Percentiles rank a stretch among this genome's conserved stretches.
phyloP scores from a whole-genome alignment of 73 alveolate genomes.

The Paramecium biaurelia region DNA sequence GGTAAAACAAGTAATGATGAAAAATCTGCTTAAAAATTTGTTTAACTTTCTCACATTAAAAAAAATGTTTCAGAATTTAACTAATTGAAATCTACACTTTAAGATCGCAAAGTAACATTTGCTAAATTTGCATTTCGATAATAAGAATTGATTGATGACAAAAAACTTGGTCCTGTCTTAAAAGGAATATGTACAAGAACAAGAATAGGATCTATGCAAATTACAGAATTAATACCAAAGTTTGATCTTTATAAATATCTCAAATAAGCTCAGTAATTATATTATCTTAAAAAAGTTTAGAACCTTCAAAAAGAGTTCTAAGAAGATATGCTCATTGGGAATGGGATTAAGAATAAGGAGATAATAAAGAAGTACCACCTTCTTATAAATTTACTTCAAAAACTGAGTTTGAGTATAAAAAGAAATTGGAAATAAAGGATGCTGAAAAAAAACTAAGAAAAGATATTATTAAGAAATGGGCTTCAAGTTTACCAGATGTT shows the following conservation, averaged over 20 bases:
- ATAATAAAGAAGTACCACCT: slow-evolving; percentile 22
- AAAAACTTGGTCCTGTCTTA: slow-evolving; percentile 24
- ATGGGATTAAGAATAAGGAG: slow-evolving; percentile 36
- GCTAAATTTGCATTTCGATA: slow-evolving; percentile 13
- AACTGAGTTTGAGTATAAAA: background rate
- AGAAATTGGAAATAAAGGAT: background rate
- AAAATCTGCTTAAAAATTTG: slow-evolving; percentile 37
- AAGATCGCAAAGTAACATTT: slow-evolving; percentile 25
- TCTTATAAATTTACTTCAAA: background rate
- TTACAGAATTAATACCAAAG: background rate
- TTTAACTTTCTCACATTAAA: background rate
- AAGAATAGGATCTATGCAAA: slow-evolving; percentile 19
- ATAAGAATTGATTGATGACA: slow-evolving; percentile 25
- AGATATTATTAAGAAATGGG: slow-evolving; percentile 34
- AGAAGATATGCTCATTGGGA: slow-evolving; percentile 57
- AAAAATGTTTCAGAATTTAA: background rate
- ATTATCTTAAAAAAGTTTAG: background rate
- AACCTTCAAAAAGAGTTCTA: slow-evolving; percentile 22
- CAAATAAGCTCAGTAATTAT: background rate
- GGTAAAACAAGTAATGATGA: background rate
- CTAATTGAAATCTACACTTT: background rate
- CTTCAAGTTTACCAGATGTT: slow-evolving; percentile 21
- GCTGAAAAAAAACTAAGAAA: slow-evolving; percentile 2
- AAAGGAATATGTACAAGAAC: slow-evolving; percentile 23
- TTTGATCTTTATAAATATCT: background rate